phyloP scores from a whole-genome alignment of 257 asterid genomes.

The Leptodermis oblonga region DNA sequence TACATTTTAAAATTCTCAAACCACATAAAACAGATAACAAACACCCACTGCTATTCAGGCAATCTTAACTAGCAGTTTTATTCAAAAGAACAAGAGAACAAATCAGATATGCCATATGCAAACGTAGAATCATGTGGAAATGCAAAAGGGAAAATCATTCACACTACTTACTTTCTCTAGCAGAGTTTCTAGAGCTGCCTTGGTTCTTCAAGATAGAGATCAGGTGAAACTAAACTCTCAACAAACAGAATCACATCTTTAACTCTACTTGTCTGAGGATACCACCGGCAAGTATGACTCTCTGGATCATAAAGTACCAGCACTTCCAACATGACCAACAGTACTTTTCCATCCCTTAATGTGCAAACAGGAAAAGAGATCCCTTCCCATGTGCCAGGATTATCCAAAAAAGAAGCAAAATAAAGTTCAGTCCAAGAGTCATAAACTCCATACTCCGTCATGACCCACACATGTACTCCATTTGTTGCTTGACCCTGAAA shows the following conservation, averaged over 20 bases:
- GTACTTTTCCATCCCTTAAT: constrained; percentile 32
- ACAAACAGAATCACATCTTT: too few species aligned
- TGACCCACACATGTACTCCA: constrained; percentile 42
- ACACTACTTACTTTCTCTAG: too few species aligned
- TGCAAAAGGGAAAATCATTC: too few species aligned
- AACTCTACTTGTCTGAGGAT: too few species aligned
- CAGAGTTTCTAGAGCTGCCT: too few species aligned
- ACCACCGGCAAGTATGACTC: too few species aligned
- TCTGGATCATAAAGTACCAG: too few species aligned
- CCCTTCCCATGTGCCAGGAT: constrained; percentile 19
- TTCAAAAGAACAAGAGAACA: background rate
- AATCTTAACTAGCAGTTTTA: too few species aligned
- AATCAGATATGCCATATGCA: background rate
- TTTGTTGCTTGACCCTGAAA: constrained; percentile 20
- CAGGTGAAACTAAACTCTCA: too few species aligned
- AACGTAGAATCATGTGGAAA: too few species aligned
- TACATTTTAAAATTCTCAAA: background rate
- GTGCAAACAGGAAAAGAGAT: constrained; percentile 27
- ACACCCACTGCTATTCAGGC: too few species aligned
- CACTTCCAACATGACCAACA: constrained; percentile 35
- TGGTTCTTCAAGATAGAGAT: too few species aligned
- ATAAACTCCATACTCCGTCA: constrained; percentile 32
- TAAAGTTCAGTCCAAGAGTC: constrained; percentile 39
- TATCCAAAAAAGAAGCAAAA: constrained; percentile 29
- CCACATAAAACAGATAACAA: background rate